A percentile compares a stretch with the other conserved stretches of the same genome.
phyloP scores from a whole-genome alignment of 805 yeast genomes.

The Candida ascalaphidarum region DNA sequence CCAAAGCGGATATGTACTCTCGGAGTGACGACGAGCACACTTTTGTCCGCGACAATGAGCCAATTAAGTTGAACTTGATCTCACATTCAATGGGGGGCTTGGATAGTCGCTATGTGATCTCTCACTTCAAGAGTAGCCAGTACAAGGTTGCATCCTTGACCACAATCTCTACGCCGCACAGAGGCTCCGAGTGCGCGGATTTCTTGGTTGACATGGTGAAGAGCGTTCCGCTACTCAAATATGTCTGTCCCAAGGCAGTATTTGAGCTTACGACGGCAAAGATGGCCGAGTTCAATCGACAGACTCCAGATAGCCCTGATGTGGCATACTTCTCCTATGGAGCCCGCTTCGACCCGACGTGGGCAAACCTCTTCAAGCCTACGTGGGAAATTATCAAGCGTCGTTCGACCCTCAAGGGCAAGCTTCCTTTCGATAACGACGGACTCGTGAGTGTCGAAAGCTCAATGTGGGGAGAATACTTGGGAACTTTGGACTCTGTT shows the following conservation, averaged over 20 bases:
- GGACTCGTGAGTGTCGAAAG: conserved; percentile 78
- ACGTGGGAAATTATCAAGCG: conserved; percentile 57
- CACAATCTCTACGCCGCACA: conserved; percentile 84
- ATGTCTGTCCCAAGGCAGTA: conserved; percentile 30
- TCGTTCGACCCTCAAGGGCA: conserved; percentile 3
- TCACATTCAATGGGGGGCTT: conserved; percentile 96
- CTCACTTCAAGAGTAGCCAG: conserved; percentile 24
- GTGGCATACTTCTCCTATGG: conserved; percentile 82
- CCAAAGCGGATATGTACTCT: conserved; percentile 5
- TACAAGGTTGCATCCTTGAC: conserved; percentile 68
- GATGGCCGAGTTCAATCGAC: conserved; percentile 45
- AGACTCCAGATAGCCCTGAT: conserved; percentile 43
- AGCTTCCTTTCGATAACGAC: conserved; percentile 56
- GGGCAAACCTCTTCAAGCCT: conserved; percentile 51
- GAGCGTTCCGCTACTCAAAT: conserved; percentile 8
- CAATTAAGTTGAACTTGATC: conserved; percentile 56
- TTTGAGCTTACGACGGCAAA: conserved; percentile 55
- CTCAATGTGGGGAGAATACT: conserved; percentile 75
- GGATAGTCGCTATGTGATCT: conserved; percentile 71
- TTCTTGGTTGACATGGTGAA: conserved; percentile 34
- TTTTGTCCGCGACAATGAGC: conserved; percentile 5
- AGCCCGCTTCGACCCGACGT: conserved; percentile 56
- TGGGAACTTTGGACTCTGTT: conserved; percentile 69
- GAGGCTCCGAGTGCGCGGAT: conserved; percentile 80
- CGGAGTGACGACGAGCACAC: conserved; percentile 1